Conservation (phyloP, 2,329 filamentous ascomycete species). For the Rhinocladiella similis region DNA sequence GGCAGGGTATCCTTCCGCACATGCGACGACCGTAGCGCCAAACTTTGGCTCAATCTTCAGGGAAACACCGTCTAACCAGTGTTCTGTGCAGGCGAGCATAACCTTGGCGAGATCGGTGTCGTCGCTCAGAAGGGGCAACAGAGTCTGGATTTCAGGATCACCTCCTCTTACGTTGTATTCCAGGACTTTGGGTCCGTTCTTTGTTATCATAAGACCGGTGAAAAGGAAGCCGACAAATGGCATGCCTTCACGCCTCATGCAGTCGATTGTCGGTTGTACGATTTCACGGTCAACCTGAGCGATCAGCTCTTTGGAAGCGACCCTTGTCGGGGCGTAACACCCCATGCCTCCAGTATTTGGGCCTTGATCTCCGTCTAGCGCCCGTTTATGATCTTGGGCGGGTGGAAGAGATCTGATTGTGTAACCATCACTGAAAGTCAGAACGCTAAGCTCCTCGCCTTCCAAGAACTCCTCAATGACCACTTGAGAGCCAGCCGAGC, state of each 20-base stretch:
- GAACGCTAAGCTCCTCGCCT: slow-evolving; percentile 87
- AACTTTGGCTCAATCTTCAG: slow-evolving; percentile 69
- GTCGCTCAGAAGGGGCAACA: slow-evolving; percentile 68
- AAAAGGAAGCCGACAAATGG: slow-evolving; percentile 76
- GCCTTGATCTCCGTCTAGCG: slow-evolving; percentile 84
- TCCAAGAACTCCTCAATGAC: slow-evolving; percentile 93
- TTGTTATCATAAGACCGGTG: slow-evolving; percentile 92
- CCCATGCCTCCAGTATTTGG: slow-evolving; percentile 98
- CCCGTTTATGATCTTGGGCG: slow-evolving; percentile 95
- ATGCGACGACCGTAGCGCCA: slow-evolving; percentile 90
- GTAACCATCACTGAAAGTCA: slow-evolving; percentile 89
- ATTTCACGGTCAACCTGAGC: slow-evolving; percentile 77
- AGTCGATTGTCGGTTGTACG: slow-evolving; percentile 84
- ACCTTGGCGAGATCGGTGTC: slow-evolving; percentile 85
- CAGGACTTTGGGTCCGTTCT: slow-evolving; percentile 74
- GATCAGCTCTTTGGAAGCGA: slow-evolving; percentile 73
- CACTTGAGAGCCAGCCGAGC: slow-evolving; percentile 81
- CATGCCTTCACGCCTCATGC: slow-evolving; percentile 75
- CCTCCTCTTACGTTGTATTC: slow-evolving; percentile 95
- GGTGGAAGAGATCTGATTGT: slow-evolving; percentile 80
- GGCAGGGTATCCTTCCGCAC: slow-evolving; percentile 87
- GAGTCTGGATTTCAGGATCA: slow-evolving; percentile 86
- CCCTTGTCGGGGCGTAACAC: slow-evolving; percentile 87
- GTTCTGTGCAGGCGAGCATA: slow-evolving; percentile 80
- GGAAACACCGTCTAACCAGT: slow-evolving; percentile 68